A percentile compares a stretch with the other conserved stretches of the same genome.
These are phyloP conservation scores for Cordyceps javanica DNA, from an alignment of 2,329 filamentous ascomycete species.

Conservation along the genomic window DNA sequence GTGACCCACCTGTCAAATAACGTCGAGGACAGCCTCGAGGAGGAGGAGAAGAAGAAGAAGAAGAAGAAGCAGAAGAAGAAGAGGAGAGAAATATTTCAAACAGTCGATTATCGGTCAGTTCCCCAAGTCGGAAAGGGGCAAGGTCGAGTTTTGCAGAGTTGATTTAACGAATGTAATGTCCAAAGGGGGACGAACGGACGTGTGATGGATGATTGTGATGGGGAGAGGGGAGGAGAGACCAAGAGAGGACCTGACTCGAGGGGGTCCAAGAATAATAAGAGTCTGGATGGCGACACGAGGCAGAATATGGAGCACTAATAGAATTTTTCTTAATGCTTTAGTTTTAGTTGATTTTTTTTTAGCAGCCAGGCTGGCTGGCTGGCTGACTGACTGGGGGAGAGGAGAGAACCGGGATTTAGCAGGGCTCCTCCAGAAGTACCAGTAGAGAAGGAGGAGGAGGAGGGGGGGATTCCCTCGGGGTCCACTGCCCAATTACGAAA, in stretches of 20 bases:
- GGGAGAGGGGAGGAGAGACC: background rate
- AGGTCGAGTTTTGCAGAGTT: background rate
- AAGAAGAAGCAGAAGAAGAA: no score
- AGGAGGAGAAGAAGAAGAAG: no score
- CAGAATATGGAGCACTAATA: background rate
- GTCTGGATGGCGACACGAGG: background rate
- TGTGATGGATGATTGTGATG: no score
- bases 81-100: background rate
- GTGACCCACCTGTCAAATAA: constrained; percentile 11
- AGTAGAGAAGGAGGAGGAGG: no score
- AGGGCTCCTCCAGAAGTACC: no score
- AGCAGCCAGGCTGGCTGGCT: background rate
- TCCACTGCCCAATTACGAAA: constrained; percentile 16
- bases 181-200: background rate
- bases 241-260: background rate
- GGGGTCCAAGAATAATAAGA: background rate
- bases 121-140: background rate
- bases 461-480: no score
- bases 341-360: background rate
- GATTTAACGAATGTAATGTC: constrained; percentile 1
- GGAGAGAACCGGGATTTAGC: no score
- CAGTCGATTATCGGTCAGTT: background rate
- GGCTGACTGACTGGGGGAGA: no score
- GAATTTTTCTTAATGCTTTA: background rate
- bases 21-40: background rate